A percentile compares a stretch with the other conserved stretches of the same genome.
phyloP scores from a whole-genome alignment of 2,329 filamentous ascomycete species.

The Cladosporium sp. region DNA sequence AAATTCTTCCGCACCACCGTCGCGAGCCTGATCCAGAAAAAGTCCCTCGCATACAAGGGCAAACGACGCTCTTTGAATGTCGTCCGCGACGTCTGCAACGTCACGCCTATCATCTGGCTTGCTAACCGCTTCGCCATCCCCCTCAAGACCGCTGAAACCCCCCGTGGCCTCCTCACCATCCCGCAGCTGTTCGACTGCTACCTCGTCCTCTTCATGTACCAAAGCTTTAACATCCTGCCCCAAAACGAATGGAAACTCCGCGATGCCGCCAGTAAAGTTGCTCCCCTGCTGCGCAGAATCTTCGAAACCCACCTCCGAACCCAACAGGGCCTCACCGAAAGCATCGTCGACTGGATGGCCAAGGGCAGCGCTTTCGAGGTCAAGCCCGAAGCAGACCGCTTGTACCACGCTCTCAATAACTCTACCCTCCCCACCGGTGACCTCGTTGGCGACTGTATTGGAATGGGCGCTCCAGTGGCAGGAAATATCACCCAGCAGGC shows the following conservation, averaged over 20 bases:
- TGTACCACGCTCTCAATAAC: constrained; percentile 48
- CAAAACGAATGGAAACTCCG: constrained; percentile 47
- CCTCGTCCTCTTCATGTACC: constrained; percentile 47
- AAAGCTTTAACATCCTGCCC: constrained; percentile 52
- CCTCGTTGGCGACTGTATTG: constrained; percentile 29
- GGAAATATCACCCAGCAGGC: constrained; percentile 51
- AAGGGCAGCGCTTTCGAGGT: constrained; percentile 49
- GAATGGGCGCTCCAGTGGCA: constrained; percentile 47
- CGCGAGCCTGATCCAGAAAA: constrained; percentile 42
- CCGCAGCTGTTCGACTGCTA: constrained; percentile 45
- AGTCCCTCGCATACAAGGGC: constrained; percentile 45
- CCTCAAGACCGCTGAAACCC: constrained; percentile 58
- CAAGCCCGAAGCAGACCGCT: constrained; percentile 46
- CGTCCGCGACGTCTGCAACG: constrained; percentile 64
- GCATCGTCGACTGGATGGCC: constrained; percentile 37
- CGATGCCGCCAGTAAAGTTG: constrained; percentile 40
- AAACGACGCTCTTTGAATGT: constrained; percentile 33
- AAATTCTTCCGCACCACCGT: constrained; percentile 44
- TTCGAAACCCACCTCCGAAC: constrained; percentile 45
- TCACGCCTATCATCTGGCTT: constrained; percentile 61
- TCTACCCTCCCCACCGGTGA: constrained; percentile 46
- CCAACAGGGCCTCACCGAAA: constrained; percentile 40
- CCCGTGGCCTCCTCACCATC: constrained; percentile 51
- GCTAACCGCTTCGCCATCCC: constrained; percentile 63
- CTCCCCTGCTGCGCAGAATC: constrained; percentile 37